phyloP scores from a whole-genome alignment of 305 asterid species.

The Solanum chacoense region DNA sequence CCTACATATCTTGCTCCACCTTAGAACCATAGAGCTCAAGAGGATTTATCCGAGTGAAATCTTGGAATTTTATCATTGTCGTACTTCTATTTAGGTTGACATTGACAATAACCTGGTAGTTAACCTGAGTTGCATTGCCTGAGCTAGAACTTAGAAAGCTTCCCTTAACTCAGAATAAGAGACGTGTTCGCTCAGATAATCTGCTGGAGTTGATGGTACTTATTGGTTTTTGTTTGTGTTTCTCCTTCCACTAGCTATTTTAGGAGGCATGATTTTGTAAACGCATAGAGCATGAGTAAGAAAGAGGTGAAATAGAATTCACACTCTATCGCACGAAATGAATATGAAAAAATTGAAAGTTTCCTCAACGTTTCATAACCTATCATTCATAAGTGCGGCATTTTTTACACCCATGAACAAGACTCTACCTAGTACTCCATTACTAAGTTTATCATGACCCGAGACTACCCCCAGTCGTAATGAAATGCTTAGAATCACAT shows the following conservation, averaged over 20 bases:
- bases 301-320: not conserved
- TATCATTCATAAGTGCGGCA: not conserved
- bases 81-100: not conserved
- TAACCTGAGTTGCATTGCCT: not conserved
- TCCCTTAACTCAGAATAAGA: not conserved
- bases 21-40: not conserved
- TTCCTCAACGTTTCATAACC: not conserved
- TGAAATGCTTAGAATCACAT: accelerated
- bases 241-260: not conserved
- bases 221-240: not conserved
- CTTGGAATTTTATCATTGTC: not conserved
- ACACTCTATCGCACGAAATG: not conserved
- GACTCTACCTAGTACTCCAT: not conserved
- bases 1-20: not conserved
- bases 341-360: not conserved
- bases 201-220: not conserved
- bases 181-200: too few species aligned
- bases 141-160: not conserved
- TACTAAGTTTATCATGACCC: not conserved
- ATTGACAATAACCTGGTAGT: not conserved
- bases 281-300: not conserved
- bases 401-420: not conserved
- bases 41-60: not conserved
- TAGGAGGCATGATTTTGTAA: not conserved
- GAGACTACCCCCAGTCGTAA: not conserved